These are phyloP conservation scores for Suillus variegatus DNA, from an alignment of 768 basidiomycete species.

Conservation along the genomic window DNA sequence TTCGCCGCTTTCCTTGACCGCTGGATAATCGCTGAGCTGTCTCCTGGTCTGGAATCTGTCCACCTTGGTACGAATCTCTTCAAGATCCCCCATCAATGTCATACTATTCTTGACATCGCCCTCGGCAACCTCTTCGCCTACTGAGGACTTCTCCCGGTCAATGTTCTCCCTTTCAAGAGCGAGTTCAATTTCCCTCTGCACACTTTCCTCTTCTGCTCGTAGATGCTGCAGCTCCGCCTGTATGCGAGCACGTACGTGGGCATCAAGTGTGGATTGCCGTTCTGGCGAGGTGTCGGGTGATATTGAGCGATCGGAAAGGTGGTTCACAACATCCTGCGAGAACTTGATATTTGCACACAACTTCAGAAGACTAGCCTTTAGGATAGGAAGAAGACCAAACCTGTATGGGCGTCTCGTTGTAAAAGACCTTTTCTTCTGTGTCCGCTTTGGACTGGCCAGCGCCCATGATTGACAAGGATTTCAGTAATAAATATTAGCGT, in stretches of 20 bases:
- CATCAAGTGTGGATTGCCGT: conserved; percentile 74
- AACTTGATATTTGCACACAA: conserved; percentile 49
- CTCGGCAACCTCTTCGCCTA: conserved; percentile 41
- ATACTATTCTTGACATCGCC: conserved; percentile 57
- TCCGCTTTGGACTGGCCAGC: conserved; percentile 65
- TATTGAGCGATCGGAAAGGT: conserved; percentile 65
- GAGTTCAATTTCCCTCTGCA: conserved; percentile 71
- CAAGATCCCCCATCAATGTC: conserved; percentile 70
- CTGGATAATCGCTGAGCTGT: conserved; percentile 53
- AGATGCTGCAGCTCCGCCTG: conserved; percentile 65
- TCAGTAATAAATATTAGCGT: neutral
- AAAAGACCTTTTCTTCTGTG: conserved; percentile 57
- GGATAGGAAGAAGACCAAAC: conserved; percentile 32
- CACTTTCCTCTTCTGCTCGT: conserved; percentile 66
- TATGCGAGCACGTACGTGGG: conserved; percentile 71
- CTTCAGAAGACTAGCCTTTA: neutral
- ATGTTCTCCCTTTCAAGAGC: conserved; percentile 89
- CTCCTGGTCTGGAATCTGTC: conserved; percentile 64
- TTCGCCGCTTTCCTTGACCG: conserved; percentile 56
- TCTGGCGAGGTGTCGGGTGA: conserved; percentile 61
- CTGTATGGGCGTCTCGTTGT: conserved; percentile 54
- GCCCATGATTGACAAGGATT: conserved; percentile 49
- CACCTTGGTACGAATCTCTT: conserved; percentile 72
- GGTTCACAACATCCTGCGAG: conserved; percentile 80
- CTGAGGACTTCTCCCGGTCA: conserved; percentile 65